Base-by-base conservation (phyloP, 176 grass and related monocot species). In the Cymbopogon citratus region DNA sequence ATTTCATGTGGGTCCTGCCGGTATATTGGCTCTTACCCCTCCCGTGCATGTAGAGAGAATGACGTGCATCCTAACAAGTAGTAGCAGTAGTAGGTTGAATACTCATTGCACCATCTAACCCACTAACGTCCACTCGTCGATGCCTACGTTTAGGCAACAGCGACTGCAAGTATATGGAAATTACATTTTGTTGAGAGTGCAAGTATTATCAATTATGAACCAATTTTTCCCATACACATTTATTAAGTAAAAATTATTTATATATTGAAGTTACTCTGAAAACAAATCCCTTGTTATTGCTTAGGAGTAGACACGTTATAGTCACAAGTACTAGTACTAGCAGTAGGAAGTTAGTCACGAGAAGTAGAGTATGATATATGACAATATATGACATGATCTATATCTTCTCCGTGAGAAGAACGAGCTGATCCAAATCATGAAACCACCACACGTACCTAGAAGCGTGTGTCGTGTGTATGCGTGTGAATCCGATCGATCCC, bases 121-220 rank as follows among this genome's bases (percentile, higher is more conserved):
- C 66, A 85, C 87, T 85, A 77, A 60, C 66, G 8, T 71, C 71
- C 77, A 70, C 71, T 81, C 83, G 26, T 69, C 33, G 14, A 74
- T 79, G 10, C 57, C 59, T 80, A 12, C 33, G 0, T 34, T 46
- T 52, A 74, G 33, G 48, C 79, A 77, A 36, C 46, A 56, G 36
- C 46, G 19, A 57, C n/a, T 18, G 16, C 12, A 66, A 52, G 18
- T 7, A 28, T 66, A 28, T 66, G 40, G 25, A 16, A 45, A 4
- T 38, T 4, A 54, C 52, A 57, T 57, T 57, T 57, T 57, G 0
- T 23, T 57, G 19, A 56, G 49, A 56, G 7, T 57, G 52, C 51
- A 54, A 54, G 51, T n/a, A n/a, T n/a, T n/a, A n/a, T n/a, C n/a
- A n/a, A n/a, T n/a, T n/a, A n/a, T n/a, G n/a, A n/a, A n/a, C n/a